Percentiles rank a stretch among this genome's conserved stretches.
These are phyloP conservation scores for Penicillium mononematosum DNA, from an alignment of 495 filamentous ascomycete genomes.

Conservation along the genomic window DNA sequence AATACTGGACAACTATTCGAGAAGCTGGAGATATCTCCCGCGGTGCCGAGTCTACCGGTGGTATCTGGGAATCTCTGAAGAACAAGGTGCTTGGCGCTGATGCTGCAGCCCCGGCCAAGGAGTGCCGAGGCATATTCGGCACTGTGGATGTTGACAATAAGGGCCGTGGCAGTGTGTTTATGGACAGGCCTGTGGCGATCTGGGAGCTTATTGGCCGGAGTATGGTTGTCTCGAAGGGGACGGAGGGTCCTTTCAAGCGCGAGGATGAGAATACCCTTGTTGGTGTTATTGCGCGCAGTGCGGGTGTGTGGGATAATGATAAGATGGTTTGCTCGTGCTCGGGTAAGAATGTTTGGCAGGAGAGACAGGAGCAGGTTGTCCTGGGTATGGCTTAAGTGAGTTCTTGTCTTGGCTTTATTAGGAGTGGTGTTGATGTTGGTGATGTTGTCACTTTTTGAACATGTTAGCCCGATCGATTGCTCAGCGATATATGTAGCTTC, in stretches of 20 bases:
- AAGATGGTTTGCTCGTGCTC: conserved; percentile 95
- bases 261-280: conserved; percentile 82
- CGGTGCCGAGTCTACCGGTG: conserved; percentile 76
- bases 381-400: conserved; percentile 73
- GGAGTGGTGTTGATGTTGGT: not conserved
- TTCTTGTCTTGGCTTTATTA: not conserved
- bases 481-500: not conserved
- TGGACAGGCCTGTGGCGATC: conserved; percentile 77
- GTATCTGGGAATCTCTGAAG: conserved; percentile 68
- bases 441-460: not conserved
- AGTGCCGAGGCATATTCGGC: conserved; percentile 69
- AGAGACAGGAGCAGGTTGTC: conserved; percentile 82
- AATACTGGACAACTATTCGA: conserved; percentile 78
- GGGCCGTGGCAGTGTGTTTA: conserved; percentile 69
- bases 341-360: conserved; percentile 97
- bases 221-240: conserved; percentile 68
- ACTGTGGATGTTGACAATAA: conserved; percentile 62
- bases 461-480: not conserved
- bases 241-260: conserved; percentile 50
- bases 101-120: conserved; percentile 24
- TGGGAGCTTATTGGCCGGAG: conserved; percentile 96
- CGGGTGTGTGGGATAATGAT: conserved; percentile 97
- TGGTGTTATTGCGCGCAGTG: conserved; percentile 90
- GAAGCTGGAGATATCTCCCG: conserved; percentile 86
- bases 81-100: conserved; percentile 49